Evolutionary conservation across 2,329 filamentous ascomycete species (phyloP).

Genomic region (Sclerotinia spermophila): DNA sequence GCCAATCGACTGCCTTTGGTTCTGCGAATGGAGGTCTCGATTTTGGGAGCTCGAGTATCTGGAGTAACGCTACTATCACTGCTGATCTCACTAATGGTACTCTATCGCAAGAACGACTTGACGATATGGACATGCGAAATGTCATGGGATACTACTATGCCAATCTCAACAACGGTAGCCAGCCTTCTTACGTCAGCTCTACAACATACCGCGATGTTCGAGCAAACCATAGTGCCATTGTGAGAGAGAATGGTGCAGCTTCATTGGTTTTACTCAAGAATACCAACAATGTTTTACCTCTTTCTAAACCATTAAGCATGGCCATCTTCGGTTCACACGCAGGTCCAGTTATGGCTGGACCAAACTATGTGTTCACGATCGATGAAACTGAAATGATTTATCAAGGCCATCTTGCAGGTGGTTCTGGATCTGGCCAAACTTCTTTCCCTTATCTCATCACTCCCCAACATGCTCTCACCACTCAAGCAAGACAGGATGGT

Average conservation of each 20-base stretch:
- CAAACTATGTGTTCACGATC: conserved; percentile 19
- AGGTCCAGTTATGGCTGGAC: conserved; percentile 41
- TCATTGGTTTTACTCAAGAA: conserved; percentile 81
- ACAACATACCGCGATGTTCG: conserved; percentile 69
- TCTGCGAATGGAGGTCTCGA: conserved; percentile 35
- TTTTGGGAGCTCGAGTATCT: conserved; percentile 46
- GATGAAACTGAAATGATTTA: conserved; percentile 16
- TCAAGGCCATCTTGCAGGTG: conserved; percentile 22
- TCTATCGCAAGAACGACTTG: conserved; percentile 78
- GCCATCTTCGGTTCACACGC: conserved; percentile 81
- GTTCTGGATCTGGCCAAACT: conserved; percentile 44
- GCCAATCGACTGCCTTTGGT: conserved; percentile 28
- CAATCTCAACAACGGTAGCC: conserved; percentile 41
- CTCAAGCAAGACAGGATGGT: conserved; percentile 56
- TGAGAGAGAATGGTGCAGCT: conserved; percentile 49
- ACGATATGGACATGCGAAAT: conserved; percentile 88
- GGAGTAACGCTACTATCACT: conserved; percentile 82
- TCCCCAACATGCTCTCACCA: conserved; percentile 66
- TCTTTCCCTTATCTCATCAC: conserved; percentile 72
- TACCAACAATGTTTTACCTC: conserved; percentile 60
- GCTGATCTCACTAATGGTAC: conserved; percentile 86
- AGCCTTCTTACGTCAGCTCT: conserved; percentile 38
- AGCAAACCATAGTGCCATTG: conserved; percentile 37
- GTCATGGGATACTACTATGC: conserved; percentile 64
- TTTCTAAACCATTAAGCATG: conserved; percentile 71